Base-by-base conservation (phyloP, 371 early-diverging fungal species). In the Mortierella sp. region DNA sequence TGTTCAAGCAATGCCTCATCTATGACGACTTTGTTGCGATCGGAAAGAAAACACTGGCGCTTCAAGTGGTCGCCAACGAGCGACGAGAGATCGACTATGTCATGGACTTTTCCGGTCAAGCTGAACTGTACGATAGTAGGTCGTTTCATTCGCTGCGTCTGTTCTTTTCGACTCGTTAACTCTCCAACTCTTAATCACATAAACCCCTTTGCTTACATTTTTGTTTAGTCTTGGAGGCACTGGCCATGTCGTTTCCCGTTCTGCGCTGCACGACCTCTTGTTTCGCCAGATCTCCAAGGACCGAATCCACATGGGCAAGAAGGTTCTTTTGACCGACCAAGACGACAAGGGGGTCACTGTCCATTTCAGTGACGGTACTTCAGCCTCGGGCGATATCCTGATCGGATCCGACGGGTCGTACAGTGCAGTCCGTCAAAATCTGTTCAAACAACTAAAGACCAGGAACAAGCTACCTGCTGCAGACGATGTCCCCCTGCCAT, bases 391-490 rank as follows among this genome's bases (percentile, higher is more conserved):
- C 13, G 29, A 64, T 64, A 63, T 79, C 13, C 16, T 74, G 0
- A 65, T 79, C 16, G 75, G 72, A 4, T 75, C 79, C 0, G 79
- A 79, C 19, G 79, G 79, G 8, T 68, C 74, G 2, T 68, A 74
- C 40, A 69, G 70, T 31, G 48, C 55, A 1, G 72, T 79, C 2
- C 74, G 79, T 13, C 68, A 79, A 24, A 26, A 31, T 4, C 26
- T 79, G 2, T 79, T 64, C 43, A 61, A 71, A 16, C 63, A 67
- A 44, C 19, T 79, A 2, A 10, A 40, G 1, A 19, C 31, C 2
- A 26, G 37, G 31, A 48, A 40, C 3, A 16, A 29, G 1, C 53
- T 77, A 2, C 71, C 74, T 1, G n/a, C 39, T 0, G 24, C 70
- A 14, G 79, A 79, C 34, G 16, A 41, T 19, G 68, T 63, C 24